Percentiles rank a stretch among this genome's conserved stretches.
phyloP scores from a whole-genome alignment of 805 yeast species.

The Brettanomyces bruxellensis region DNA sequence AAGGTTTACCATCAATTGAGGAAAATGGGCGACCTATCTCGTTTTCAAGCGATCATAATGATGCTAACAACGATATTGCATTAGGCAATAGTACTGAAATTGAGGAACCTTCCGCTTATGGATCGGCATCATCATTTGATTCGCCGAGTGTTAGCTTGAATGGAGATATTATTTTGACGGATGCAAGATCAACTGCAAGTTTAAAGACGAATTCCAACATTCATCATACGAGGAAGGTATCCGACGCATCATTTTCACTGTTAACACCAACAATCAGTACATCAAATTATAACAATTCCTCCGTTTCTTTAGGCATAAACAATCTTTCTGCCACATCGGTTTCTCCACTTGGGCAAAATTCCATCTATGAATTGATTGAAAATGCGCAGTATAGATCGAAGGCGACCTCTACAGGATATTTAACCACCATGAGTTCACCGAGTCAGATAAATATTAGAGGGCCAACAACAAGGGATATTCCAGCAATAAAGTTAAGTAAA shows the following conservation, averaged over 20 bases:
- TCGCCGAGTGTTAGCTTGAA: slow-evolving; percentile 1
- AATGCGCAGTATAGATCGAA: slow-evolving; percentile 36
- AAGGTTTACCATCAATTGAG: too few species aligned
- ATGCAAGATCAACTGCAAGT: background rate
- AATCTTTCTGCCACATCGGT: slow-evolving; percentile 29
- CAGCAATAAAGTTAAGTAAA: slow-evolving; percentile 61
- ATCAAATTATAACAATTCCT: slow-evolving; percentile 27
- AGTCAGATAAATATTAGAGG: slow-evolving; percentile 39
- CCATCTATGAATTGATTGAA: slow-evolving; percentile 68
- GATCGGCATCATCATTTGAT: background rate
- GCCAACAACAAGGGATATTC: slow-evolving; percentile 80
- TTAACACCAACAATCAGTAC: slow-evolving; percentile 9
- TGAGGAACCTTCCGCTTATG: too few species aligned
- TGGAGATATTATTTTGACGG: background rate
- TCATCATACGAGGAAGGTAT: slow-evolving; percentile 10
- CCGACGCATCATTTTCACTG: slow-evolving; percentile 19
- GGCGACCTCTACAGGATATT: slow-evolving; percentile 22
- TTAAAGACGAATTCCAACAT: background rate
- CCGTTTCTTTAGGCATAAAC: slow-evolving; percentile 30
- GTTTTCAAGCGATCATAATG: too few species aligned
- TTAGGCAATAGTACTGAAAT: too few species aligned
- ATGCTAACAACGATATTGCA: too few species aligned
- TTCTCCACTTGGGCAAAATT: slow-evolving; percentile 61
- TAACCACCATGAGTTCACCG: slow-evolving; percentile 26
- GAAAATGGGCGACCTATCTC: too few species aligned